A percentile compares a stretch with the other conserved stretches of the same genome.
Evolutionary conservation across 306 rosid species (phyloP).

Genomic region (Delonix regia): DNA sequence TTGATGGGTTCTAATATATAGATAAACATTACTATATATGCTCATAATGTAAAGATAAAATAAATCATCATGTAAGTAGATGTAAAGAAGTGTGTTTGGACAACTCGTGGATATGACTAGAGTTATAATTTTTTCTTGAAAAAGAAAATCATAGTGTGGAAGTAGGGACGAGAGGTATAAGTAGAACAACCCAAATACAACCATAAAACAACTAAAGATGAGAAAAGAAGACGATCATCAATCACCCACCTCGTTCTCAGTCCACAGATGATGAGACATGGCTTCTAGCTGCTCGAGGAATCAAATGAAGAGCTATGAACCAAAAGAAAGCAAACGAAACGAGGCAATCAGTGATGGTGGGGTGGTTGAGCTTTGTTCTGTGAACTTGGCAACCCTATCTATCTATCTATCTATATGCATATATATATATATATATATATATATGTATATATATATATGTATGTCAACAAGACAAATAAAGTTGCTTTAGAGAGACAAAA

Average conservation of each 20-base stretch:
- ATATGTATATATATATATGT: neutral
- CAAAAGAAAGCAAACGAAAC: neutral
- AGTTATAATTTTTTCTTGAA: too few species aligned
- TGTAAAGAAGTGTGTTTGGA: too few species aligned
- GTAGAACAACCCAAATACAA: too few species aligned
- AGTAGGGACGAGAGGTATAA: too few species aligned
- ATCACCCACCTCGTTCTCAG: neutral
- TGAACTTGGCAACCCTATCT: constrained; percentile 1
- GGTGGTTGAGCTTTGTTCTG: neutral
- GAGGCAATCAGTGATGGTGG: neutral
- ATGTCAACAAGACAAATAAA: neutral
- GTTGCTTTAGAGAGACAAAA: neutral
- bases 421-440: too few species aligned
- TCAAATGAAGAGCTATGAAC: constrained; percentile 8
- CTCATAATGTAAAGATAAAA: too few species aligned
- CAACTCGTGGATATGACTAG: too few species aligned
- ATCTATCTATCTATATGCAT: too few species aligned
- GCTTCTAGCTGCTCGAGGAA: too few species aligned
- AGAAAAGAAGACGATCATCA: neutral
- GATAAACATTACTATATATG: too few species aligned
- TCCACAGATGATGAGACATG: neutral
- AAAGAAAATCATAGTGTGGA: too few species aligned
- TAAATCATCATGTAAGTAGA: too few species aligned
- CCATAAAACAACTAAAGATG: neutral
- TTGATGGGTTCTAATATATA: neutral